Percentiles rank a stretch among this genome's conserved stretches.
Evolutionary conservation across 768 basidiomycete genomes (phyloP).

Genomic region (Suillus occidentalis): DNA sequence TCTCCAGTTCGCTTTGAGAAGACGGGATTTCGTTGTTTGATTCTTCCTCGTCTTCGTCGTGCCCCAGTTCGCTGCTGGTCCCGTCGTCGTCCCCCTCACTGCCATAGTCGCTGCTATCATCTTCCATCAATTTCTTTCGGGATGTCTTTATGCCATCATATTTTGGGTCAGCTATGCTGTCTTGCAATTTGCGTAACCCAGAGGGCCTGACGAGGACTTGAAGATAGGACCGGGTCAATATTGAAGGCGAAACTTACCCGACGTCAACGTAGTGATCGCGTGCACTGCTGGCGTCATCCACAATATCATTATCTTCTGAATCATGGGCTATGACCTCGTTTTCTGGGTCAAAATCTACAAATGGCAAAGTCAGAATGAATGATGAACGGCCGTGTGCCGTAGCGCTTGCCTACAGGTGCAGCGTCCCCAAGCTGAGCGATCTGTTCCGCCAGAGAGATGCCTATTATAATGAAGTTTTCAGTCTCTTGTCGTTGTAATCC

Average conservation of each 20-base stretch:
- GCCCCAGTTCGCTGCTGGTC: slow-evolving; percentile 15
- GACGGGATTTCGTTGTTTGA: slow-evolving; percentile 8
- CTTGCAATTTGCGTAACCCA: slow-evolving; percentile 60
- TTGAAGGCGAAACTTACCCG: slow-evolving; percentile 50
- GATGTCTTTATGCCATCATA: slow-evolving; percentile 71
- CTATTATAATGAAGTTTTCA: slow-evolving; percentile 21
- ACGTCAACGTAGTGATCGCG: slow-evolving; percentile 86
- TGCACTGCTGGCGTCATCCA: slow-evolving; percentile 34
- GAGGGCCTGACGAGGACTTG: slow-evolving; percentile 54
- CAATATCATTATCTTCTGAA: slow-evolving; percentile 35
- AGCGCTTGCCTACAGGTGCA: slow-evolving; percentile 61
- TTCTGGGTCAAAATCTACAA: slow-evolving; percentile 74
- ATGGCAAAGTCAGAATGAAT: slow-evolving; percentile 11
- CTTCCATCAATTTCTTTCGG: slow-evolving; percentile 53
- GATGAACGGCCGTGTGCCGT: slow-evolving; percentile 3
- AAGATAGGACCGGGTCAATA: slow-evolving; percentile 6
- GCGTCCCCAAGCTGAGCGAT: slow-evolving; percentile 77
- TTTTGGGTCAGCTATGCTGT: slow-evolving; percentile 71
- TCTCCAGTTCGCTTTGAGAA: slow-evolving; percentile 16
- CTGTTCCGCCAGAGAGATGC: slow-evolving; percentile 73
- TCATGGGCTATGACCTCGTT: slow-evolving; percentile 50
- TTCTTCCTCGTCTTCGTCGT: slow-evolving; percentile 15
- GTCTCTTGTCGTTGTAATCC: slow-evolving; percentile 1
- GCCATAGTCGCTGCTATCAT: slow-evolving; percentile 24
- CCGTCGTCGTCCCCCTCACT: slow-evolving; percentile 28